Evolutionary conservation across 2,329 filamentous ascomycete species (phyloP).

Genomic region (Alternaria viburni): DNA sequence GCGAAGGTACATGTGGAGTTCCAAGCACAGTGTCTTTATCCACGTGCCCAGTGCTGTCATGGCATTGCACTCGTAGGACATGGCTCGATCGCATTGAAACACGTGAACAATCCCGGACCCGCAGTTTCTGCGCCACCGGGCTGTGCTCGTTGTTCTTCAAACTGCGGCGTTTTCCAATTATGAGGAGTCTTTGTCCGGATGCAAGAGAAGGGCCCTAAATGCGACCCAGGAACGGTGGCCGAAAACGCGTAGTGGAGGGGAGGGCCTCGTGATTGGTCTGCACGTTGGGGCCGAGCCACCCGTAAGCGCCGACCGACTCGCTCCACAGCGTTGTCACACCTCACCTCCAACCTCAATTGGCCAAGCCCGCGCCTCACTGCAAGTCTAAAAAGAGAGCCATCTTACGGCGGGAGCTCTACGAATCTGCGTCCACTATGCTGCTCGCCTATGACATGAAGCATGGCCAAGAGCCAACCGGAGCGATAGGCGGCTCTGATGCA

Average conservation of each 20-base stretch:
- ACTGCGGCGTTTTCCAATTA: not conserved
- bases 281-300: conserved; percentile 7
- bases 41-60: not conserved
- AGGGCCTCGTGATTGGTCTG: conserved; percentile 31
- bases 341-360: conserved; percentile 38
- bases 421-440: conserved; percentile 33
- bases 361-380: conserved; percentile 38
- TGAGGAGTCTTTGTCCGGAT: conserved; percentile 16
- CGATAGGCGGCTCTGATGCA: conserved; percentile 30
- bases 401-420: conserved; percentile 38
- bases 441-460: conserved; percentile 31
- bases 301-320: conserved; percentile 39
- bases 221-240: conserved; percentile 5
- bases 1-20: not conserved
- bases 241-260: conserved; percentile 18
- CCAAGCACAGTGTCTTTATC: not conserved
- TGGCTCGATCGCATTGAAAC: not conserved
- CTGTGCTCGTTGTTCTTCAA: conserved; percentile 8
- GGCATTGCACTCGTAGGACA: not conserved
- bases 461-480: conserved; percentile 36
- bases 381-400: conserved; percentile 31
- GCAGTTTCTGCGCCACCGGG: conserved; percentile 17
- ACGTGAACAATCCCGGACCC: not conserved
- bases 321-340: conserved; percentile 35
- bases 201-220: conserved; percentile 13